Evolutionary conservation across 257 asterid species (phyloP).

Genomic region (Nemophila menziesii): DNA sequence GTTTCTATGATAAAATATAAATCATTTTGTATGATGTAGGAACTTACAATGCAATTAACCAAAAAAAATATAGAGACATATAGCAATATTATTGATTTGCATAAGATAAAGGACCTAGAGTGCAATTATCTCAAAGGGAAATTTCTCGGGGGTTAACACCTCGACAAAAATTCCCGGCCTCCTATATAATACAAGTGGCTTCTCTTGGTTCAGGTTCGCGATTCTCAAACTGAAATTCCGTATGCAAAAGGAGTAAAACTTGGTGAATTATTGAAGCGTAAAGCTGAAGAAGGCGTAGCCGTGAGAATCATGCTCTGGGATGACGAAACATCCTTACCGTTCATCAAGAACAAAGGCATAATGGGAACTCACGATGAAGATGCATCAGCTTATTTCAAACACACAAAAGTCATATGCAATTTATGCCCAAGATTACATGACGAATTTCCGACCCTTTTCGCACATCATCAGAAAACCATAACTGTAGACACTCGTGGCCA

Average conservation of each 20-base stretch:
- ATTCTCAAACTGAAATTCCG: conserved; percentile 44
- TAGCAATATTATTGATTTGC: too few relatives aligned
- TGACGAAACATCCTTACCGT: conserved; percentile 72
- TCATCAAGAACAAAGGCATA: conserved; percentile 70
- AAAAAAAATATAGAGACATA: too few relatives aligned
- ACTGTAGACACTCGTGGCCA: conserved; percentile 36
- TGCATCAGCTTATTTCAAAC: conserved; percentile 53
- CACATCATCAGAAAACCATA: conserved; percentile 80
- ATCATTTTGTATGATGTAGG: too few relatives aligned
- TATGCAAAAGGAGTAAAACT: conserved; percentile 74
- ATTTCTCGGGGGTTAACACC: too few relatives aligned
- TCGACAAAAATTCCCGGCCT: too few relatives aligned
- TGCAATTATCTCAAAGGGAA: too few relatives aligned
- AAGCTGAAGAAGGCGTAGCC: conserved; percentile 80
- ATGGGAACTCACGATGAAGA: conserved; percentile 87
- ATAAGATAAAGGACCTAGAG: too few relatives aligned
- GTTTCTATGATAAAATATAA: too few relatives aligned
- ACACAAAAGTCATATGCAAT: conserved; percentile 58
- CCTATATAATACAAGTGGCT: not conserved
- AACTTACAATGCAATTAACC: too few relatives aligned
- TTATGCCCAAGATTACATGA: conserved; percentile 63
- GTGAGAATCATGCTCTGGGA: conserved; percentile 81
- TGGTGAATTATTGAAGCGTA: conserved; percentile 59
- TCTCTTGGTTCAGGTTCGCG: conserved; percentile 45
- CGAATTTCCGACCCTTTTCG: conserved; percentile 61